phyloP scores from a whole-genome alignment of 352 stramenopile genomes.

The Globisporangium megalacanthum region DNA sequence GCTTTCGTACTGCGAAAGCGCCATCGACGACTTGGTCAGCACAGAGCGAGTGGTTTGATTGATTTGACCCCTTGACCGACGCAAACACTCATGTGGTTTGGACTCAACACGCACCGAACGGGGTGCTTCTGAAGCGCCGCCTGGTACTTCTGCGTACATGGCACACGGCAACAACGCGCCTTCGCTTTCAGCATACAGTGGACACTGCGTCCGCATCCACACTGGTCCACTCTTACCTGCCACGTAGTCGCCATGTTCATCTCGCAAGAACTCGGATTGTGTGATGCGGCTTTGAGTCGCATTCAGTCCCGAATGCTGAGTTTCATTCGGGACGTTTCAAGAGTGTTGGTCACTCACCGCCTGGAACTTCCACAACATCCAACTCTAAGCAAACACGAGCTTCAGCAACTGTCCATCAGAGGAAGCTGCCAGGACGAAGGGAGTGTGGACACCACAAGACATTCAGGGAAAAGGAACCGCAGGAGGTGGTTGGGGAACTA shows the following conservation, averaged over 20 bases:
- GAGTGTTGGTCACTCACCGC: neutral
- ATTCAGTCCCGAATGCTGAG: neutral
- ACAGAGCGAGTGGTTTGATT: neutral
- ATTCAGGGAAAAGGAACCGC: too few species aligned
- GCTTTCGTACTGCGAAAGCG: slow-evolving; percentile 44
- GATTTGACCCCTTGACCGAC: neutral
- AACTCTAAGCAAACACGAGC: too few species aligned
- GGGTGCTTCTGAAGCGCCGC: neutral
- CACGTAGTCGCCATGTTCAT: neutral
- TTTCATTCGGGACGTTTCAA: neutral
- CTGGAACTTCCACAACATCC: too few species aligned
- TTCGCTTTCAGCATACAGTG: too few species aligned
- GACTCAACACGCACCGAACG: neutral
- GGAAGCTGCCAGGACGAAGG: too few species aligned
- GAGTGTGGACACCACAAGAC: too few species aligned
- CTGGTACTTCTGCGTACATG: neutral
- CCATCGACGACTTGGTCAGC: neutral
- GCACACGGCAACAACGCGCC: too few species aligned
- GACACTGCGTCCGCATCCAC: too few species aligned
- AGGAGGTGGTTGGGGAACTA: too few species aligned
- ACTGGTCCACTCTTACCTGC: neutral
- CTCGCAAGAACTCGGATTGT: neutral
- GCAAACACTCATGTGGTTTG: neutral
- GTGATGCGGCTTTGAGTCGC: neutral
- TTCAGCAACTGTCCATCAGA: too few species aligned